Base-by-base conservation (phyloP, 305 asterid species). In the Rubia peregrina region DNA sequence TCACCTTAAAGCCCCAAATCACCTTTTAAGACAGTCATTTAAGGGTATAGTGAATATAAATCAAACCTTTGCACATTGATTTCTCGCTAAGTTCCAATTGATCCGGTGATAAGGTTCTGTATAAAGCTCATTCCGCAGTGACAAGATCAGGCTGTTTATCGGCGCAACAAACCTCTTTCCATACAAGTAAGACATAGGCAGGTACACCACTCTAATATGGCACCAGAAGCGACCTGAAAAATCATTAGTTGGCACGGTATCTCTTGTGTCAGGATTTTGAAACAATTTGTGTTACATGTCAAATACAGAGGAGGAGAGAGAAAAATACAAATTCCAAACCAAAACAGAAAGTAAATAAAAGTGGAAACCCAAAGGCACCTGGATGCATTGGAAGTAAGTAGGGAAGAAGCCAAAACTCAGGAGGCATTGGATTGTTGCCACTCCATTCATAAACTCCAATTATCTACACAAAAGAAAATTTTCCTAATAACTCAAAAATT, bases 211-310 rank as follows among this genome's bases (percentile, higher is more conserved):
- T 70, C 98, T 82, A 77, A 97, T 89, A 83, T 93, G 98, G 80
- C 98, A 93, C 98, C 97, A 93, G 96, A 93, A 90, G 74, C 95
- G 91, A 74, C 97, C 97, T 93, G 92, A 77, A 81, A 75, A 42
- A 67, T 16, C 67, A 9, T 30, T 30, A 30, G 71, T 59, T 12
- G 0, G 13, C 51, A 14, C 21, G 7, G 19, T 49, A 14, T 49
- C 8, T 14, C 6, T 30, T 38, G 19, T 21, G 67, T 48, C 14
- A 40, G 66, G 7, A 7, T 19, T 4, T 24, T 24, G 26, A 24
- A 24, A 24, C 26, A 24, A 24, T 24, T 24, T 24, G 26, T 24
- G 26, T 24, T 24, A 24, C 26, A 24, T 24, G 26, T 24, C 24
- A 66, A 6, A 10, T 22, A 4, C 43, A 2, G 14, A 51, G 13